Base-by-base conservation (phyloP, 306 rosid species). In the Arachis hypogaea region DNA sequence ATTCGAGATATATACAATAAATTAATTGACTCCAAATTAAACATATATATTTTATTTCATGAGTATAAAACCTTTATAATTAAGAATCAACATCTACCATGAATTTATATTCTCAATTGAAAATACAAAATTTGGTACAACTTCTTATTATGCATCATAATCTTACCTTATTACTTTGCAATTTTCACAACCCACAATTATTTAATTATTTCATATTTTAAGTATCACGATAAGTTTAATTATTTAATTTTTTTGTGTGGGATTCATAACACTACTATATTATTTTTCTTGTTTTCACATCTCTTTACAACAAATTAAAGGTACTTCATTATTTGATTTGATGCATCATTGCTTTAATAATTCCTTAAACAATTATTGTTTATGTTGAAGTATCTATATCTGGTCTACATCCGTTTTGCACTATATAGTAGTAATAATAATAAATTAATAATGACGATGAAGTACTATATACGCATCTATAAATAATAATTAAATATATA, bases 291-390 rank as follows among this genome's bases (percentile, higher is more conserved):
- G 47, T 72, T 78, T 72, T 55, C 78, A 65, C 69, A 49, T 36
- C 52, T 63, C 59, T 68, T 63, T 80, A 44, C 43, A 65, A 63
- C 71, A 73, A 16, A 16, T 16, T 16, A 16, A 82, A 70, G 80
- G 38, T 59, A 74, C 58, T 71, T 69, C 76, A 78, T 69, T 70
- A 64, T 45, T 64, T 33, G 70, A 58, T 68, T 68, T n/a, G 56
- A 70, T 68, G 60, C 75, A 60, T 42, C 3, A 43, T 44, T n/a
- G 61, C 70, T 67, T 73, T 29, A 73, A 73, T 42, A 73, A 73
- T 59, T 38, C 67, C 8, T 30, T 41, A 51, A 67, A 33, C 57
- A 51, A 59, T 54, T 36, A 45, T 45, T 62, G 28, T 58, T 65
- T 40, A 30, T 28, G 9, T 49, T 69, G 40, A 80, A 63, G 58